Evolutionary conservation across 2,329 filamentous ascomycete species (phyloP), one percentile per base, ranked within the genome.

Genomic region (Hypocrella siamensis): DNA sequence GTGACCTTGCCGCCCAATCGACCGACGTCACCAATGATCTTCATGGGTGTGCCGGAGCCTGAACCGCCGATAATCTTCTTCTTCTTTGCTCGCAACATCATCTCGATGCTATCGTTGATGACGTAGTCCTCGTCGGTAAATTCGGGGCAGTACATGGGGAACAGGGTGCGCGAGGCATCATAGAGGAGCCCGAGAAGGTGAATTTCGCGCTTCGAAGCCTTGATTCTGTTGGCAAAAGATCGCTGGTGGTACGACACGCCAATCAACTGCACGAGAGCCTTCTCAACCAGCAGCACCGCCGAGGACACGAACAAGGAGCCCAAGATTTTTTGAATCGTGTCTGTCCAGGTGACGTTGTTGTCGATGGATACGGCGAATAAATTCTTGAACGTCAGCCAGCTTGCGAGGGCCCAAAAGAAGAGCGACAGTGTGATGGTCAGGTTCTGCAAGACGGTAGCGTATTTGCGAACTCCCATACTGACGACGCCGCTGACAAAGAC

Each of bases 1-100:
- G 86, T 93, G 38, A 96, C 75, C 57, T 93, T 93, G 62, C 92
- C 88, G 46, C 88, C 88, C 33, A 93, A 65, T 16, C 85, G 75
- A 26, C 81, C 80, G 31, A 84, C 76, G 34, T 79, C 75, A 35
- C 75, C 70, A 31, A 96, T 75, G 12, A 94, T 56, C 39, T 72
- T 75, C 66, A 92, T 75, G 1, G 88, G 88, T 3, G 80, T 82
- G 5, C 67, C 72, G 6, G 75, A 73, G 28, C 79, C 80, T 3
- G 56, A 56, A 26, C 54, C 60, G 40, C 51, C 60, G 10, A 28
- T 19, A 6, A 31, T 28, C 41, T 58, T 57, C 29, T 51, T 55
- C 34, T 58, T 64, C 43, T 69, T 72, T 38, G 65, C 68, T 12
- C 65, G 60, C 14, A 83, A 61, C 40, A 73, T 66, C 28, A 83